A percentile compares a stretch with the other conserved stretches of the same genome.
These are phyloP conservation scores for Diospyros kaki DNA, from an alignment of 148 eudicot genomes.

Conservation along the genomic window DNA sequence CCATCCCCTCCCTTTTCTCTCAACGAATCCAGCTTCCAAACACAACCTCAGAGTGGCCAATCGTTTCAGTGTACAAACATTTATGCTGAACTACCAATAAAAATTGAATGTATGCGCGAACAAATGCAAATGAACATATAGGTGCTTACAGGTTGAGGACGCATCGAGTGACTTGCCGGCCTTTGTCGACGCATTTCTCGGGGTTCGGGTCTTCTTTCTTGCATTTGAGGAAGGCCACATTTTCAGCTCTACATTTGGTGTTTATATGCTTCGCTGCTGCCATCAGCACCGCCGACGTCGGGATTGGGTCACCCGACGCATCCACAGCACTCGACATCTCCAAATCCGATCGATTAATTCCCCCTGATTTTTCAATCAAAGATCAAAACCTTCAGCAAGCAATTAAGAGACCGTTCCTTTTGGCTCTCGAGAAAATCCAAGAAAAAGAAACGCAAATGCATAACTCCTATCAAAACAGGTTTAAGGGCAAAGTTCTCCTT, in stretches of 20 bases:
- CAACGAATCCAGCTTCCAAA: too few relatives aligned
- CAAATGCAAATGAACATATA: background rate
- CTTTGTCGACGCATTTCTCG: conserved; percentile 87
- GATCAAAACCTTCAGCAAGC: background rate
- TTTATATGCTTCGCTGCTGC: conserved; percentile 73
- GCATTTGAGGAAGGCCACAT: conserved; percentile 72
- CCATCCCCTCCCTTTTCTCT: too few relatives aligned
- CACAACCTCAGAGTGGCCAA: too few relatives aligned
- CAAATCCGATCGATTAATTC: background rate
- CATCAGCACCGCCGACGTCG: conserved; percentile 83
- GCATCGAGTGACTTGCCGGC: conserved; percentile 80
- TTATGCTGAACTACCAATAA: too few relatives aligned
- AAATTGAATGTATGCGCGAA: too few relatives aligned
- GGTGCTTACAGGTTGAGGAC: conserved; percentile 65
- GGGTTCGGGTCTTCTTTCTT: conserved; percentile 84
- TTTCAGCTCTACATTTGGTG: conserved; percentile 48
- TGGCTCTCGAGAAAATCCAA: background rate
- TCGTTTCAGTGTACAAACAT: too few relatives aligned
- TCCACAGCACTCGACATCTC: conserved; percentile 32
- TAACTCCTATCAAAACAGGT: background rate
- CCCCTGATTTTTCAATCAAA: background rate
- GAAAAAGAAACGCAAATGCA: background rate
- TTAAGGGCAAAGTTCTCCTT: background rate
- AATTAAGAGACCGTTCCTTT: background rate
- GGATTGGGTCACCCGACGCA: conserved; percentile 54